A percentile compares a stretch with the other conserved stretches of the same genome.
Evolutionary conservation across 2,329 filamentous ascomycete species (phyloP).

Genomic region (Incumbomyces delicatus): DNA sequence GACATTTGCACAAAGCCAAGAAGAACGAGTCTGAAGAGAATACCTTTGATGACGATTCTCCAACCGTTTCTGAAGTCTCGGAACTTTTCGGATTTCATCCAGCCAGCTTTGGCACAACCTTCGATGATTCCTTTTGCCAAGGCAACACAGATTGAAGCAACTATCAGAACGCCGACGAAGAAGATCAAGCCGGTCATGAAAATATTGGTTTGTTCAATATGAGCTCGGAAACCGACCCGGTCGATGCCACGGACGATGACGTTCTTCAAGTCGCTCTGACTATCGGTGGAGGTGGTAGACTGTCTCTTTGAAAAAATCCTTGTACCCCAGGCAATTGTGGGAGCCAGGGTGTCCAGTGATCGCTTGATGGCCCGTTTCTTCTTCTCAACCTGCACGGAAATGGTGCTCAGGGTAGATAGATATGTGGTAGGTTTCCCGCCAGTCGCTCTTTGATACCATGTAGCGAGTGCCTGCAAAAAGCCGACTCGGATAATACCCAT

Average conservation of each 20-base stretch:
- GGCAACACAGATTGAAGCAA: conserved; percentile 62
- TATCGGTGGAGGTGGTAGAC: conserved; percentile 23
- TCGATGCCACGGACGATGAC: conserved; percentile 68
- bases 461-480: conserved; percentile 83
- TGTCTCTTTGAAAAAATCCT: conserved; percentile 45
- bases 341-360: conserved; percentile 31
- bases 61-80: conserved; percentile 89
- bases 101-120: conserved; percentile 59
- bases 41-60: conserved; percentile 85
- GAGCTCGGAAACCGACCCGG: conserved; percentile 74
- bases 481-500: conserved; percentile 85
- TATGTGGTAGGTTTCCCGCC: conserved; percentile 74
- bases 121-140: conserved; percentile 77
- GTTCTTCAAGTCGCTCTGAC: conserved; percentile 37
- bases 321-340: conserved; percentile 10
- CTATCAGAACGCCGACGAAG: conserved; percentile 72
- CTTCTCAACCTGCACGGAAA: conserved; percentile 69
- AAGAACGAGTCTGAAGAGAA: conserved; percentile 78
- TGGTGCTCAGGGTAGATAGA: conserved; percentile 61
- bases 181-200: conserved; percentile 87
- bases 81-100: conserved; percentile 79
- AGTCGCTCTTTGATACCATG: conserved; percentile 92
- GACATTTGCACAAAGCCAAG: conserved; percentile 89
- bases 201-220: conserved; percentile 82
- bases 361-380: conserved; percentile 39